Percentiles rank a stretch among this genome's conserved stretches.
Evolutionary conservation across 1,139 yeast genomes (phyloP).

Genomic region (Yamadazyma dendronema): DNA sequence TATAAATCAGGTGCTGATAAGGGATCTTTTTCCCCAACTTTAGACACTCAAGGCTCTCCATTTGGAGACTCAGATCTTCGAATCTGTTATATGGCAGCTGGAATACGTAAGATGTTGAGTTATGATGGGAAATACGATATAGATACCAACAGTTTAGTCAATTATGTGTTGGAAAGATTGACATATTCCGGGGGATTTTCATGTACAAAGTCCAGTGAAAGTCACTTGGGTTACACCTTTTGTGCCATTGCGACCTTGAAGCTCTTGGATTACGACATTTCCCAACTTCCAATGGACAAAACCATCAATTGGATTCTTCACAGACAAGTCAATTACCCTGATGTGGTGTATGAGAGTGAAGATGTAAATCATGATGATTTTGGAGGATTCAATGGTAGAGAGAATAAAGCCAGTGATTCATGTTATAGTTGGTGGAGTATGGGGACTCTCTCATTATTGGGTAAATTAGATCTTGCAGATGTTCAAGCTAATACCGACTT

Average conservation of each 20-base stretch:
- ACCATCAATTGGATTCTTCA: constrained; percentile 61
- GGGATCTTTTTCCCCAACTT: constrained; percentile 46
- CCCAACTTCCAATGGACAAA: constrained; percentile 13
- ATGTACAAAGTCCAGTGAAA: constrained; percentile 46
- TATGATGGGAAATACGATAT: constrained; percentile 40
- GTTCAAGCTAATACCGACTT: constrained; percentile 37
- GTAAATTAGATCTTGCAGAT: constrained; percentile 34
- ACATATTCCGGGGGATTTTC: constrained; percentile 68
- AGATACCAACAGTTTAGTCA: constrained; percentile 35
- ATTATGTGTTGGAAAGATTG: constrained; percentile 43
- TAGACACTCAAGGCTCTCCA: constrained; percentile 25
- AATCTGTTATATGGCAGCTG: constrained; percentile 70
- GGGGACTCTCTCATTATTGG: constrained; percentile 54
- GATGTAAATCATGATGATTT: constrained; percentile 42
- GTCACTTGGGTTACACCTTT: constrained; percentile 86
- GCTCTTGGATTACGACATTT: constrained; percentile 28
- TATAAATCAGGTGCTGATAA: constrained; percentile 52
- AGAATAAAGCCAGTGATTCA: constrained; percentile 81
- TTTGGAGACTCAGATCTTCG: constrained; percentile 73
- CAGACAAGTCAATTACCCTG: constrained; percentile 54
- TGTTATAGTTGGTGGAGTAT: constrained; percentile 92
- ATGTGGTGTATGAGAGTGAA: constrained; percentile 19
- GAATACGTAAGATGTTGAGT: constrained; percentile 56
- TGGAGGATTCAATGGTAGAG: constrained; percentile 90
- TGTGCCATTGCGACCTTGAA: constrained; percentile 74